These are phyloP conservation scores for Parietichytrium sp. DNA, from an alignment of 108 stramenopile genomes.

Conservation along the genomic window DNA sequence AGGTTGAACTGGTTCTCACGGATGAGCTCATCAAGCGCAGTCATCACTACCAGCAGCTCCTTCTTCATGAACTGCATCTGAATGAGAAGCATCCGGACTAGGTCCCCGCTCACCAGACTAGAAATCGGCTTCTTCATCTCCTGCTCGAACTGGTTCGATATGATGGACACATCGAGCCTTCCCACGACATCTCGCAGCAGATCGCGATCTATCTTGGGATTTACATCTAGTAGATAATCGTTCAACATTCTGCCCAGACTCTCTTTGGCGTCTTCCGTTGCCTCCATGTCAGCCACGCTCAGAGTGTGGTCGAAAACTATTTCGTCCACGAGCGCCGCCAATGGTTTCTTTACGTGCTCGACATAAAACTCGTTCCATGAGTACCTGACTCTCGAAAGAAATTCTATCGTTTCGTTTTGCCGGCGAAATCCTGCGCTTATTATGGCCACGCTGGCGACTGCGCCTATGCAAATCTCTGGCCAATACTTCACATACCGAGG, in stretches of 20 bases:
- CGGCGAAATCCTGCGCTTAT: neutral
- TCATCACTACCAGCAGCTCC: slow-evolving; percentile 49
- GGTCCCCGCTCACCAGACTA: slow-evolving; percentile 2
- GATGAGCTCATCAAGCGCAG: slow-evolving; percentile 47
- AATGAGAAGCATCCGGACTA: slow-evolving; percentile 45
- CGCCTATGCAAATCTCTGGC: neutral
- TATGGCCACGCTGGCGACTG: neutral
- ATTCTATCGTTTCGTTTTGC: neutral
- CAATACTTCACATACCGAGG: slow-evolving; percentile 16
- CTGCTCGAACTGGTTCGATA: neutral
- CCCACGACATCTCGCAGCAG: neutral
- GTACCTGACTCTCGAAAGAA: neutral
- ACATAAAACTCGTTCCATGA: slow-evolving; percentile 30
- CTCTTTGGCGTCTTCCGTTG: slow-evolving; percentile 35
- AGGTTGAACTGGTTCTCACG: slow-evolving; percentile 46
- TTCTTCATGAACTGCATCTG: slow-evolving; percentile 51
- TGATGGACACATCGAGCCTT: neutral
- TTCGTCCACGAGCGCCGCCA: slow-evolving; percentile 7
- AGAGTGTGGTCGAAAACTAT: slow-evolving; percentile 7
- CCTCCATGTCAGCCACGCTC: slow-evolving; percentile 28
- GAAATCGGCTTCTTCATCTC: slow-evolving; percentile 34
- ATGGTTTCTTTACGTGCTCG: slow-evolving; percentile 35
- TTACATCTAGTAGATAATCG: slow-evolving; percentile 32
- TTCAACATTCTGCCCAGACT: slow-evolving; percentile 38
- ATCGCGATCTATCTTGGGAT: neutral